Conservation (phyloP, 2,329 filamentous ascomycete genomes). For the Cladosporium velox region DNA sequence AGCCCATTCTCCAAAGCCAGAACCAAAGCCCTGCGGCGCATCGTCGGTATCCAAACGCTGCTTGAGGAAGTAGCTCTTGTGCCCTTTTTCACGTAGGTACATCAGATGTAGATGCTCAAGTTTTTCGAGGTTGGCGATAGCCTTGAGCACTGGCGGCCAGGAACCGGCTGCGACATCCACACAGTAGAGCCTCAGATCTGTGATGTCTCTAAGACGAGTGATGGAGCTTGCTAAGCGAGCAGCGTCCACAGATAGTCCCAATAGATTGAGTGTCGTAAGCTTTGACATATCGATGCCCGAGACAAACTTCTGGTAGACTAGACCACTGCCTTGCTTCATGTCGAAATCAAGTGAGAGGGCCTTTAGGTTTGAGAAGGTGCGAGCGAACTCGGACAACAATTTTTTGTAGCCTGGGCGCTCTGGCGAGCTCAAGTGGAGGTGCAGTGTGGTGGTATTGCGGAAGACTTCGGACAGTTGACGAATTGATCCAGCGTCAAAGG, state of each 20-base stretch:
- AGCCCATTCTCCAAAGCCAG: background rate
- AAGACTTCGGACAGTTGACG: background rate
- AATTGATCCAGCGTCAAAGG: constrained; percentile 21
- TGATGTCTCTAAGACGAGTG: background rate
- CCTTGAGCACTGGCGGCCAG: constrained; percentile 32
- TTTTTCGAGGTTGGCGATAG: constrained; percentile 26
- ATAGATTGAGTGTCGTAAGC: constrained; percentile 3
- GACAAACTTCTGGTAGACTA: background rate
- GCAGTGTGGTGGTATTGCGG: background rate
- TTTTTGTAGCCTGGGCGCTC: background rate
- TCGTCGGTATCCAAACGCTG: constrained; percentile 23
- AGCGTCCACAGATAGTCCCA: background rate
- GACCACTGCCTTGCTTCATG: background rate
- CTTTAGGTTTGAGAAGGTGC: constrained; percentile 24
- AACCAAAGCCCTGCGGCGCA: background rate
- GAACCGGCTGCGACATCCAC: constrained; percentile 28
- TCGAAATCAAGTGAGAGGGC: constrained; percentile 22
- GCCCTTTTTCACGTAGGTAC: constrained; percentile 27
- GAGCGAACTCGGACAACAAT: background rate
- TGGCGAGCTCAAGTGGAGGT: constrained; percentile 10
- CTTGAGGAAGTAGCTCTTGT: constrained; percentile 32
- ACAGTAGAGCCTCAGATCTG: constrained; percentile 15
- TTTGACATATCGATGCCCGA: background rate
- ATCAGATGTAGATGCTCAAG: constrained; percentile 34
- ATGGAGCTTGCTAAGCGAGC: background rate